Evolutionary conservation across 2,329 filamentous ascomycete genomes (phyloP).

Genomic region (Diaporthe helianthi): DNA sequence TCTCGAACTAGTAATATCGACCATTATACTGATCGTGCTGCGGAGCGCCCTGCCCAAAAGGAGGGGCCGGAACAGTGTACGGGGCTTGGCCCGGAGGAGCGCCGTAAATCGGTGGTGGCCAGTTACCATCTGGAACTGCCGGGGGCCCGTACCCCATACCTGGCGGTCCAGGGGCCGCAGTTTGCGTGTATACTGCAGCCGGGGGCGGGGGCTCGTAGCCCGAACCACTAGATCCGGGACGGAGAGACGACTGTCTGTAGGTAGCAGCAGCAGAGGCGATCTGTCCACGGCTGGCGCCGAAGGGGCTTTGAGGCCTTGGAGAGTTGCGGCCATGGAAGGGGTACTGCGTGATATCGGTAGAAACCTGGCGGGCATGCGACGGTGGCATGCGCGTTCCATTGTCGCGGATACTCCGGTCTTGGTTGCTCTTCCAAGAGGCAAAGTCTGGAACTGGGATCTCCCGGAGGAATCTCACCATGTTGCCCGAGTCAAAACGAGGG

Average conservation of each 20-base stretch:
- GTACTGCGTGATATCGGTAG: constrained; percentile 37
- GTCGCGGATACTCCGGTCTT: constrained; percentile 41
- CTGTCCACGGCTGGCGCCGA: constrained; percentile 47
- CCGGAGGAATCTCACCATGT: constrained; percentile 76
- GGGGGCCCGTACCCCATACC: constrained; percentile 25
- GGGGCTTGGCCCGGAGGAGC: constrained; percentile 22
- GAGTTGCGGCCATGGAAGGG: constrained; percentile 39
- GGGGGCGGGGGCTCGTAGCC: constrained; percentile 49
- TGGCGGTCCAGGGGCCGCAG: constrained; percentile 19
- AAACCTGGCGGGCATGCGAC: constrained; percentile 38
- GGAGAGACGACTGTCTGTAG: constrained; percentile 60
- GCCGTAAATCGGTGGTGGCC: constrained; percentile 32
- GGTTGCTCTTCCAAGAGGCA: constrained; percentile 57
- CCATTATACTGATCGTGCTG: constrained; percentile 31
- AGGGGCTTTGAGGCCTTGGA: constrained; percentile 56
- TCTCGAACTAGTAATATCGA: constrained; percentile 31
- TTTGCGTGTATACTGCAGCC: constrained; percentile 40
- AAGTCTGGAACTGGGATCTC: constrained; percentile 71
- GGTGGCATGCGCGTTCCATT: constrained; percentile 39
- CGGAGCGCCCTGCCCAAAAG: constrained; percentile 33
- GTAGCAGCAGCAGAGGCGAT: constrained; percentile 49
- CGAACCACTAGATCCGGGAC: constrained; percentile 54
- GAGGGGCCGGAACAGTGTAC: constrained; percentile 22
- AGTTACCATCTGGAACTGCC: constrained; percentile 27
- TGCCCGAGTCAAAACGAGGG: constrained; percentile 72